These are phyloP conservation scores for Epichloe gansuensis DNA, from an alignment of 2,329 filamentous ascomycete genomes.

Conservation along the genomic window DNA sequence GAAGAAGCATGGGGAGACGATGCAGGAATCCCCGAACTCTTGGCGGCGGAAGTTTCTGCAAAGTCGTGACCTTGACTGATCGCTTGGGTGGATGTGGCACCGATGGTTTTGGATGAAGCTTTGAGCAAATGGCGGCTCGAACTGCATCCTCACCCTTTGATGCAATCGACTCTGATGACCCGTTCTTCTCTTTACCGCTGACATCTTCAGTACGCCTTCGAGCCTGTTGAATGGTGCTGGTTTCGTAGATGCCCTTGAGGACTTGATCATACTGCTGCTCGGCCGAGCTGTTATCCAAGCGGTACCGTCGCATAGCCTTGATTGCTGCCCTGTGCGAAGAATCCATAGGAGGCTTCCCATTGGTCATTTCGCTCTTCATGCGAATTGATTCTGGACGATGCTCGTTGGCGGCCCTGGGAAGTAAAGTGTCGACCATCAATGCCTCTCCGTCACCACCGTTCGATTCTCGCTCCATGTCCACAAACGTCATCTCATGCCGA, in stretches of 20 bases:
- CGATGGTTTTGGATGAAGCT: constrained; percentile 4
- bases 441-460: neutral
- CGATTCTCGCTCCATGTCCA: neutral
- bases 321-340: neutral
- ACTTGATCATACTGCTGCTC: constrained; percentile 1
- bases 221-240: neutral
- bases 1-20: constrained; percentile 4
- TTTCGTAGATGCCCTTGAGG: neutral
- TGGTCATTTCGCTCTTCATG: constrained; percentile 5
- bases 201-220: neutral
- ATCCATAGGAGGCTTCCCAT: constrained; percentile 3
- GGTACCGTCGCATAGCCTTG: constrained; percentile 2
- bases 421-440: neutral
- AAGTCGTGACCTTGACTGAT: constrained; percentile 5
- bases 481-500: constrained; percentile 1
- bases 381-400: neutral
- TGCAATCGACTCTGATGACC: neutral
- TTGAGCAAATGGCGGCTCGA: constrained; percentile 3
- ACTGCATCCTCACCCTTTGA: neutral
- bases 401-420: neutral
- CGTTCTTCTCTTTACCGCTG: neutral
- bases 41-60: neutral
- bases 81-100: constrained; percentile 4
- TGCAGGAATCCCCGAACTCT: constrained; percentile 2
- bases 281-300: neutral